These are phyloP conservation scores for Haberlea rhodopensis DNA, from an alignment of 257 asterid species.

Conservation along the genomic window DNA sequence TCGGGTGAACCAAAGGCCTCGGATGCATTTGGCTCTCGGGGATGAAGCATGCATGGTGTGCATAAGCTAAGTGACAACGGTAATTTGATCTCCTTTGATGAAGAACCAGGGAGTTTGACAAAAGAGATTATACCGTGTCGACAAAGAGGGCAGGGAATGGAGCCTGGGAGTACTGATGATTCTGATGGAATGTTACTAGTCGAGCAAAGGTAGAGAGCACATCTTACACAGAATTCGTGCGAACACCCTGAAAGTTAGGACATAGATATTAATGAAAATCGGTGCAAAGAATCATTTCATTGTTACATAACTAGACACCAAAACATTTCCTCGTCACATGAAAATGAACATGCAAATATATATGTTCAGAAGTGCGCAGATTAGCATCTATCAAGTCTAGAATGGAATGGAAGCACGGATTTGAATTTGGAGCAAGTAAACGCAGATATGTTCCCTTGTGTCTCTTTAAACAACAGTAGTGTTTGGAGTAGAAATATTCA, in stretches of 20 bases:
- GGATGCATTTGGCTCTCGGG: conserved; percentile 63
- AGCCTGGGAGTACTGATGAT: conserved; percentile 64
- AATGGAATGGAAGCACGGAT: background rate
- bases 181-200: conserved; percentile 75
- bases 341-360: too few species aligned
- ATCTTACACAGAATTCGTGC: conserved; percentile 84
- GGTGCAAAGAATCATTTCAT: background rate
- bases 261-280: background rate
- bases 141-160: conserved; percentile 92
- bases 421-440: background rate
- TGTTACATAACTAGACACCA: background rate
- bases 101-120: conserved; percentile 58
- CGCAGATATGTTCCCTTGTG: background rate
- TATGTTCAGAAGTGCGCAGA: background rate
- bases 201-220: conserved; percentile 95
- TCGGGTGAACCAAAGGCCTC: conserved; percentile 54
- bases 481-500: background rate
- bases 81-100: conserved; percentile 59
- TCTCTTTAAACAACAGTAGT: background rate
- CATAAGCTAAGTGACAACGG: conserved; percentile 74
- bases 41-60: conserved; percentile 88
- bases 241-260: conserved; percentile 64
- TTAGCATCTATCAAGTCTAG: background rate
- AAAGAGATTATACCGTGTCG: conserved; percentile 70
- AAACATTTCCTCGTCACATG: too few species aligned